Base-by-base conservation (phyloP, 805 yeast genomes). In the Teunomyces atbi region DNA sequence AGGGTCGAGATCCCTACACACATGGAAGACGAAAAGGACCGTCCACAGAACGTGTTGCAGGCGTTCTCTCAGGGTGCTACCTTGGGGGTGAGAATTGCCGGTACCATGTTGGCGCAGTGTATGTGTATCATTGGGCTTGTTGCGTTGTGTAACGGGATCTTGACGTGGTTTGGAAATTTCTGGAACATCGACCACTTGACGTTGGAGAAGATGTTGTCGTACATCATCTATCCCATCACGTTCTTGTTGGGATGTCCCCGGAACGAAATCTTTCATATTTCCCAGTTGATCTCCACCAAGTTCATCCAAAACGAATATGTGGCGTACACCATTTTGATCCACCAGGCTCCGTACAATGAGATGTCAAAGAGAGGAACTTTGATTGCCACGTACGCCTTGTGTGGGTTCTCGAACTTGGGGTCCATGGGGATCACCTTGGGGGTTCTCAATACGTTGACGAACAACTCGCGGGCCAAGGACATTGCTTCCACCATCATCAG, bases 361-460 rank as follows among this genome's bases (percentile, higher is more conserved):
- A 61, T 81, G 73, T 68, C 79, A 30, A 62, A 68, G 44, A 74
- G 85, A 62, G 79, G 80, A 32, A 69, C 69, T 29, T 65, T 81
- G 56, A 66, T 81, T 55, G 83, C 84, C 29, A 81, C 85, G 15
- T 81, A 79, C 52, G 81, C 82, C 15, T 71, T 79, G 35, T 81
- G 85, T 68, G 84, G 86, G 1, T 81, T 81, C 60, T 77, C 84
- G 29, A 81, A 81, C 62, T 65, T 81, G 40, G 86, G 85, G 26
- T 77, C 83, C 5, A 68, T 81, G 52, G 86, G 84, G 55, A 79
- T 80, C 48, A 80, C 79, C 48, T 62, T 81, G 48, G 84, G 85
- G 57, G 84, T 81, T 35, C 71, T 81, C 55, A 74, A 78, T 49
- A 72, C 81, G 42, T 63, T 81, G 55, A 81, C 84, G 32, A 81